A percentile compares a stretch with the other conserved stretches of the same genome.
phyloP scores from a whole-genome alignment of 305 asterid genomes.

The Nicotiana rustica region DNA sequence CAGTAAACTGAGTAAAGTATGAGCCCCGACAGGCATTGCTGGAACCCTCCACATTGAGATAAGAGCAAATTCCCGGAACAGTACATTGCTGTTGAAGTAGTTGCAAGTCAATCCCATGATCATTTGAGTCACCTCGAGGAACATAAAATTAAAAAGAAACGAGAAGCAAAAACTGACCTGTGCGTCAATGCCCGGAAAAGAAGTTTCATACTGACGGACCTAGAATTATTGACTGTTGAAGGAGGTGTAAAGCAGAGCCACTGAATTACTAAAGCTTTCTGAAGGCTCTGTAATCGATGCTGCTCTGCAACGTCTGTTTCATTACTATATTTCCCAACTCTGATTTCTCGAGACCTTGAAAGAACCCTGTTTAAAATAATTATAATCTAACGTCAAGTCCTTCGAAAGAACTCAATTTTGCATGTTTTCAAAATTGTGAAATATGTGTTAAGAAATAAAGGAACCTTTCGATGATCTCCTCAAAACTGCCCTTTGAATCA shows the following conservation, averaged over 20 bases:
- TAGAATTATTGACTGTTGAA: slow-evolving; percentile 79
- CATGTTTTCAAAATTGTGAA: slow-evolving; percentile 26
- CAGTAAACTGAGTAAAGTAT: slow-evolving; percentile 90
- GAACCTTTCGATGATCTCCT: slow-evolving; percentile 95
- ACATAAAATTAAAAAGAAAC: background rate
- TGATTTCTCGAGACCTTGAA: slow-evolving; percentile 82
- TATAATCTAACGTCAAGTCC: slow-evolving; percentile 12
- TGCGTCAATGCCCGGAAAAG: slow-evolving; percentile 86
- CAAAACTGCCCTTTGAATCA: slow-evolving; percentile 82
- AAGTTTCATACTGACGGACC: slow-evolving; percentile 72
- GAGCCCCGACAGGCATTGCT: slow-evolving; percentile 93
- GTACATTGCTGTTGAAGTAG: slow-evolving; percentile 72
- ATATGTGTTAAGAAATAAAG: slow-evolving; percentile 38
- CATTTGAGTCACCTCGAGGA: slow-evolving; percentile 14
- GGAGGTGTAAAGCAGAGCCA: slow-evolving; percentile 99
- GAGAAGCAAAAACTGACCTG: slow-evolving; percentile 56
- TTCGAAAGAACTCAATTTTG: slow-evolving; percentile 69
- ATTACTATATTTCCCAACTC: slow-evolving; percentile 58
- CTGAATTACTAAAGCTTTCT: slow-evolving; percentile 94
- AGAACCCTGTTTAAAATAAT: slow-evolving; percentile 63
- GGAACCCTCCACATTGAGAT: slow-evolving; percentile 99
- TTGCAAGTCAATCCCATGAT: slow-evolving; percentile 38
- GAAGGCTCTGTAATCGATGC: slow-evolving; percentile 88
- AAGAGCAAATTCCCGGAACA: slow-evolving; percentile 96
- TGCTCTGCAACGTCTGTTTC: slow-evolving; percentile 83